Conservation (phyloP, 192 early-diverging fungal genomes). For the Helicostylum pulchrum region DNA sequence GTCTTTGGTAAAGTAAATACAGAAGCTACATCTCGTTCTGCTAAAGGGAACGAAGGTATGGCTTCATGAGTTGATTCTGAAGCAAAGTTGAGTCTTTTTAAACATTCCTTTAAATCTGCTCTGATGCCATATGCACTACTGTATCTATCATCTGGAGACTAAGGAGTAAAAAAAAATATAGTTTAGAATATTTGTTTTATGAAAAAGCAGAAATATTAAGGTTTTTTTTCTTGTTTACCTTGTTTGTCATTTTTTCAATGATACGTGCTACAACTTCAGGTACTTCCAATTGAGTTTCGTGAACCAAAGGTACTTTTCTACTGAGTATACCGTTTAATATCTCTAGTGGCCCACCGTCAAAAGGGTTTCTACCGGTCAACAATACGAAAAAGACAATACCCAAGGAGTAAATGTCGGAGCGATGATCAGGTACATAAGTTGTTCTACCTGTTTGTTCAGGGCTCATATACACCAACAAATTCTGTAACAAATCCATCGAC, state of each 20-base stretch:
- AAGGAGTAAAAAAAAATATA: background rate
- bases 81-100: constrained; percentile 15
- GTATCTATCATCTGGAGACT: constrained; percentile 36
- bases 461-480: constrained; percentile 22
- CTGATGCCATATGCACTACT: constrained; percentile 28
- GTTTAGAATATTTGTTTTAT: background rate
- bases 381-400: constrained; percentile 34
- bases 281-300: constrained; percentile 29
- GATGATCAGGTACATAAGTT: constrained; percentile 32
- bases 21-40: constrained; percentile 30
- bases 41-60: constrained; percentile 28
- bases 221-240: constrained; percentile 12
- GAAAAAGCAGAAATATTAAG: background rate
- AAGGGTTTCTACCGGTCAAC: constrained; percentile 22
- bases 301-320: constrained; percentile 21
- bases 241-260: constrained; percentile 36
- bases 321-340: constrained; percentile 30
- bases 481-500: constrained; percentile 15
- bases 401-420: constrained; percentile 34
- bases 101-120: constrained; percentile 29
- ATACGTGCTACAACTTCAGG: constrained; percentile 23
- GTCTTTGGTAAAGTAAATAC: constrained; percentile 33
- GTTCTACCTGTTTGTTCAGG: constrained; percentile 37
- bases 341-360: constrained; percentile 33
- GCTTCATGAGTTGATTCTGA: constrained; percentile 19